A percentile compares a stretch with the other conserved stretches of the same genome.
Evolutionary conservation across 2,329 filamentous ascomycete species (phyloP).

Genomic region (Calycina herbarum): DNA sequence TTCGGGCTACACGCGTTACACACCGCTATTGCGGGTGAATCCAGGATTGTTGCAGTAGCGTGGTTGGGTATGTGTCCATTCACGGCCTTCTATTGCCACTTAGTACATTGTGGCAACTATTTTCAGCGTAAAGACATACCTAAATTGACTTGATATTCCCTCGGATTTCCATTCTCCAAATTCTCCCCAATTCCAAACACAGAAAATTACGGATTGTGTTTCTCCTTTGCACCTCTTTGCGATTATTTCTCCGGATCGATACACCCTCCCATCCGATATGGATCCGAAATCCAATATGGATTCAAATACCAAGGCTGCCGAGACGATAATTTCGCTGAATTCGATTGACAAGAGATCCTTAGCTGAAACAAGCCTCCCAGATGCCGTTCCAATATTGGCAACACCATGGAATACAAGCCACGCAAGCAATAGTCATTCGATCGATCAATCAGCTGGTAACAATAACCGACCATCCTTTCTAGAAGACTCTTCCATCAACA

Average conservation of each 20-base stretch:
- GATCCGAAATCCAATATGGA: background rate
- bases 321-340: background rate
- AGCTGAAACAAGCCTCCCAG: no score
- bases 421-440: background rate
- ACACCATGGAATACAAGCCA: background rate
- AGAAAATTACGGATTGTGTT: no score
- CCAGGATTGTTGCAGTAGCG: background rate
- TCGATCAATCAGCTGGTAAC: background rate
- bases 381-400: background rate
- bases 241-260: background rate
- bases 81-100: background rate
- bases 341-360: background rate
- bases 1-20: background rate
- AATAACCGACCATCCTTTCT: background rate
- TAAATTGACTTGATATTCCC: background rate
- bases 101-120: background rate
- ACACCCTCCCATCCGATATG: background rate
- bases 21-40: conserved; percentile 1
- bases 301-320: background rate
- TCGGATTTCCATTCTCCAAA: background rate
- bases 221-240: no score
- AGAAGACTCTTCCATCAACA: background rate
- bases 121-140: background rate
- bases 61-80: background rate
- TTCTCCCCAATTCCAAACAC: background rate